Evolutionary conservation across 192 early-diverging fungal genomes (phyloP).

Genomic region (Coemansia sp.): DNA sequence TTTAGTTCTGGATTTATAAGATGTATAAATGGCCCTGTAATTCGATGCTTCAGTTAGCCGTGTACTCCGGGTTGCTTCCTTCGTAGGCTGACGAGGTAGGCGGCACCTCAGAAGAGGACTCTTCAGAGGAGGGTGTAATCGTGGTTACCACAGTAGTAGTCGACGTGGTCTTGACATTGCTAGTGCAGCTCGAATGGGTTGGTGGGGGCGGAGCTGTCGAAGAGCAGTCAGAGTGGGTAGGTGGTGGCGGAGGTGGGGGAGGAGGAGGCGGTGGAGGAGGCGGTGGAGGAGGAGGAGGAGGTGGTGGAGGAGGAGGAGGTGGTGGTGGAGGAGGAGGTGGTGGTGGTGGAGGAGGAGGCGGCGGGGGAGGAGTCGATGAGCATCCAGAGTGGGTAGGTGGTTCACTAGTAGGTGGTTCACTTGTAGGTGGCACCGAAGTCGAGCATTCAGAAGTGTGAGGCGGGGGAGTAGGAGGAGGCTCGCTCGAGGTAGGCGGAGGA

Average conservation of each 20-base stretch:
- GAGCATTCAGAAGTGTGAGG: slow-evolving; percentile 7
- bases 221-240: slow-evolving; percentile 9
- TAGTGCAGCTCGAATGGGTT: slow-evolving; percentile 8
- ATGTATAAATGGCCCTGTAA: neutral
- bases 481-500: neutral
- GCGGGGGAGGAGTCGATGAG: slow-evolving; percentile 12
- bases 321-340: neutral
- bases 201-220: slow-evolving; percentile 13
- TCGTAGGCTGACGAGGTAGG: neutral
- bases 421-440: slow-evolving; percentile 3
- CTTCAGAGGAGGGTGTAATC: slow-evolving; percentile 17
- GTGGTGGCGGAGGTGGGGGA: slow-evolving; percentile 12
- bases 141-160: slow-evolving; percentile 46
- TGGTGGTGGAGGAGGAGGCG: slow-evolving; percentile 6
- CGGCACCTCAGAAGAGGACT: neutral
- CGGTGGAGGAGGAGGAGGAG: neutral
- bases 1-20: neutral
- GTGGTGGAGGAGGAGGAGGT: neutral
- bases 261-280: neutral
- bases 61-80: slow-evolving; percentile 4
- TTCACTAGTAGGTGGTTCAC: neutral
- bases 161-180: slow-evolving; percentile 14
- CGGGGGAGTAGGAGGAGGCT: slow-evolving; percentile 8
- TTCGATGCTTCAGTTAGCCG: neutral
- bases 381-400: slow-evolving; percentile 12